Evolutionary conservation across 2,329 filamentous ascomycete species (phyloP).

Genomic region (Eurotiales sp.): DNA sequence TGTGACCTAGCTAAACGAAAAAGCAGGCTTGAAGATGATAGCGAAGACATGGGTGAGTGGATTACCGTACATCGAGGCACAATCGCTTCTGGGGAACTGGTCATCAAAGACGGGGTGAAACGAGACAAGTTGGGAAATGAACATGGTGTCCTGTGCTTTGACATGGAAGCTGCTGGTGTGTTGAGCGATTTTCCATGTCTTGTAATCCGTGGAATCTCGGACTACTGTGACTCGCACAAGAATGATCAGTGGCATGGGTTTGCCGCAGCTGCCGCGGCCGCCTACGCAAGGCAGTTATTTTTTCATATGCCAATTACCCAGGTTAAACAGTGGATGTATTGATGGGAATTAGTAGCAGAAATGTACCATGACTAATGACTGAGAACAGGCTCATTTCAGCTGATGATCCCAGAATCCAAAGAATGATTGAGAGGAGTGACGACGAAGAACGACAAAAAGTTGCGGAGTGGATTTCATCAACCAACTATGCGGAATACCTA

Average conservation of each 20-base stretch:
- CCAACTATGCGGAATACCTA: not conserved
- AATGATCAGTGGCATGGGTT: slow-evolving; percentile 5
- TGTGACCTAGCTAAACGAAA: slow-evolving; percentile 12
- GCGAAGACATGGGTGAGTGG: not conserved
- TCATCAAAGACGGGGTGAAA: slow-evolving; percentile 17
- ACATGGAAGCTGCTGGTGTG: slow-evolving; percentile 7
- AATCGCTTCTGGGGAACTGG: slow-evolving; percentile 20
- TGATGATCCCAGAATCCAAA: not conserved
- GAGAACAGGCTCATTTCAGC: not conserved
- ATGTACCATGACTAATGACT: not conserved
- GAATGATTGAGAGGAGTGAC: not conserved
- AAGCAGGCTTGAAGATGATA: slow-evolving; percentile 4
- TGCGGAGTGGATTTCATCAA: not conserved
- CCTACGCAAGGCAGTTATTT: slow-evolving; percentile 5
- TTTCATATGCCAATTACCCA: not conserved
- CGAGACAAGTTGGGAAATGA: slow-evolving; percentile 2
- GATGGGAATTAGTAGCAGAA: not conserved
- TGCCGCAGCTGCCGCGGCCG: slow-evolving; percentile 1
- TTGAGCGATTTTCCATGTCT: slow-evolving; percentile 6
- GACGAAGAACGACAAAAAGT: slow-evolving; percentile 1
- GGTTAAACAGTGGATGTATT: not conserved
- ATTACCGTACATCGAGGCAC: slow-evolving; percentile 19
- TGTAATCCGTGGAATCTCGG: slow-evolving; percentile 3
- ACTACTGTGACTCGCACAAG: slow-evolving; percentile 10
- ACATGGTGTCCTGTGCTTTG: slow-evolving; percentile 4